Conservation (phyloP, 768 basidiomycete species). For the Russula abietina region DNA sequence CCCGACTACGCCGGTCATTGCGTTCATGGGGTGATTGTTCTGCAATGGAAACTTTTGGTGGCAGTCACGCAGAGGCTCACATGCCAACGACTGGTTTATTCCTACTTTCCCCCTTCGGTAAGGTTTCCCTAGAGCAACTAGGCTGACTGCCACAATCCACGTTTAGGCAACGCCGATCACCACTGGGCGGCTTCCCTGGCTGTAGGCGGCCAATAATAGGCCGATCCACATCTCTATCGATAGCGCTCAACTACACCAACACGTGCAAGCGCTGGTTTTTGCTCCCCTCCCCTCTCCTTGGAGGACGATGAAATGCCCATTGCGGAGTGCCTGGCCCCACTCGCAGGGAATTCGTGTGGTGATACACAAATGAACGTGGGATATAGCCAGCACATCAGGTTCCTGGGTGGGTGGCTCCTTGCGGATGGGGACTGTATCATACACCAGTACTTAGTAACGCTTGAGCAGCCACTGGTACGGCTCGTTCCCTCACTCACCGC, state of each 20-base stretch:
- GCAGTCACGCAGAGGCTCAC: slow-evolving; percentile 14
- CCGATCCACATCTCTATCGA: slow-evolving; percentile 11
- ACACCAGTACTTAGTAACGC: not conserved
- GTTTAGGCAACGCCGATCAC: slow-evolving; percentile 11
- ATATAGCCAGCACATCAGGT: slow-evolving; percentile 7
- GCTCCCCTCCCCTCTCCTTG: not conserved
- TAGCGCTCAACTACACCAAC: slow-evolving; percentile 8
- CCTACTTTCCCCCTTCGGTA: not conserved
- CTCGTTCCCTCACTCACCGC: not conserved
- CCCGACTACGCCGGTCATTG: slow-evolving; percentile 8
- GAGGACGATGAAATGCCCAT: not conserved
- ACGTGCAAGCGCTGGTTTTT: slow-evolving; percentile 3
- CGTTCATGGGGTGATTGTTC: not conserved
- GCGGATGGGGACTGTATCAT: not conserved
- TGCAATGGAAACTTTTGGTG: not conserved
- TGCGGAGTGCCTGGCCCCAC: slow-evolving; percentile 12
- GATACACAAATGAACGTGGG: slow-evolving; percentile 15
- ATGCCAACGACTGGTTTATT: slow-evolving; percentile 7
- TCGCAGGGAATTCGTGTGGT: slow-evolving; percentile 1
- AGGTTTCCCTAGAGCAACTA: not conserved
- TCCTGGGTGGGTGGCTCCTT: not conserved
- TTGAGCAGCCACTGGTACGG: slow-evolving; percentile 2
- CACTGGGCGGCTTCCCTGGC: not conserved
- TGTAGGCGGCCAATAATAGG: not conserved
- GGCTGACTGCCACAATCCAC: slow-evolving; percentile 1